phyloP scores from a whole-genome alignment of 2,329 filamentous ascomycete genomes.

The Chrysoporthe cubensis region DNA sequence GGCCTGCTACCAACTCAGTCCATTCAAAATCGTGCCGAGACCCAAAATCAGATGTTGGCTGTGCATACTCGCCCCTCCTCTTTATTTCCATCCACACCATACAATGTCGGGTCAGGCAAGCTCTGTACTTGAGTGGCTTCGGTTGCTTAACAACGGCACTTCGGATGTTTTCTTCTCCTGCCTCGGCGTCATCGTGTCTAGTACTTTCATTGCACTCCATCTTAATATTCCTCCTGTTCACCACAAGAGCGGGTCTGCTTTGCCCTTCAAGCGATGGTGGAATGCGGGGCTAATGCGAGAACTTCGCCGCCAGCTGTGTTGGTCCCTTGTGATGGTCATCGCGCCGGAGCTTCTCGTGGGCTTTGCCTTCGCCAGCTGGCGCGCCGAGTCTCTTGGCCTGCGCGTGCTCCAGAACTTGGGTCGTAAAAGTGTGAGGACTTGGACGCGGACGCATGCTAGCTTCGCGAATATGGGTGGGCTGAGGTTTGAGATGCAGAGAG shows the following conservation, averaged over 20 bases:
- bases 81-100: not conserved
- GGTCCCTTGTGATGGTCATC: not conserved
- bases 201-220: not conserved
- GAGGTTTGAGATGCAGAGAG: not conserved
- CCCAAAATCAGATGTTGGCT: not conserved
- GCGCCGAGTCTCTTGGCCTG: not conserved
- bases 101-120: not conserved
- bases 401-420: not conserved
- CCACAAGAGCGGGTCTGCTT: not conserved
- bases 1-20: not conserved
- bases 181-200: not conserved
- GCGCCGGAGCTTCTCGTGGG: not conserved
- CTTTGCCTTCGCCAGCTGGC: not conserved
- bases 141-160: not conserved
- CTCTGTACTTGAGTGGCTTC: not conserved
- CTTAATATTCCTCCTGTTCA: not conserved
- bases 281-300: not conserved
- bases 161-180: not conserved
- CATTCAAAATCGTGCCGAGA: not conserved
- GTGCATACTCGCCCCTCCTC: not conserved
- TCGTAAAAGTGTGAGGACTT: not conserved
- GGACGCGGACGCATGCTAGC: not conserved
- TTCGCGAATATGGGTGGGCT: not conserved
- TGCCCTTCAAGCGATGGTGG: not conserved
- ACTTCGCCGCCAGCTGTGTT: not conserved